Base-by-base conservation (phyloP, 805 yeast genomes). In the Kluyveromyces aestuarii region DNA sequence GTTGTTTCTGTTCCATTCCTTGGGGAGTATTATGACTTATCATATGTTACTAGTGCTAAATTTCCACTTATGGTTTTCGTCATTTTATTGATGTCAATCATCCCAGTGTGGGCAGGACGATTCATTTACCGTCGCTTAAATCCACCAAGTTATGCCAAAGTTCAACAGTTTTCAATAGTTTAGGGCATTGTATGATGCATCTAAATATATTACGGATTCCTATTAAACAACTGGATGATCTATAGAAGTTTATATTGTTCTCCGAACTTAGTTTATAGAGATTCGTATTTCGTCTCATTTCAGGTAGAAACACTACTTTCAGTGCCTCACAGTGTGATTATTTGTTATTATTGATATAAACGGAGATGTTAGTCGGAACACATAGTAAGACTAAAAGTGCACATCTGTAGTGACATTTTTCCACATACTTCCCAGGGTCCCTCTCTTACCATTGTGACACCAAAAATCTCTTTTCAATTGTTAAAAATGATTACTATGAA, bases 91-190 rank as follows among this genome's bases (percentile, higher is more conserved):
- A 69, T 87, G 4, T 84, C 96, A 7, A 71, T 91, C 49, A 66
- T 88, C 37, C 99, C 99, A 0, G 95, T 91, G 1, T 91, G 96
- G 96, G 70, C 84, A 2, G 81, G 82, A 2, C 87, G 87, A 65
- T 73, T 85, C 4, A 70, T 91, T 16, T 81, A 83, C 60, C 76
- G 96, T 53, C 80, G 73, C 52, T 66, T 93, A 49, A 79, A 89
- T 56, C 98, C 99, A 2, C 99, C 99, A 33, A 88, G 87, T 61
- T 93, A 93, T 65, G 97, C 97, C 8, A 93, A 93, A 66, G 98
- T 93, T 40, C 98, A 90, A 64, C 93, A 86, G 46, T 66, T 66
- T 51, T 55, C 66, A 8, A 59, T 58, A 52, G 82, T 77, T 48
- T 81, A 30, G 35, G 8, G 35, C 14, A 11, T 30, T 11, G 7